Evolutionary conservation across 139 green algal species (phyloP).

Genomic region (Monoraphidium neglectum): DNA sequence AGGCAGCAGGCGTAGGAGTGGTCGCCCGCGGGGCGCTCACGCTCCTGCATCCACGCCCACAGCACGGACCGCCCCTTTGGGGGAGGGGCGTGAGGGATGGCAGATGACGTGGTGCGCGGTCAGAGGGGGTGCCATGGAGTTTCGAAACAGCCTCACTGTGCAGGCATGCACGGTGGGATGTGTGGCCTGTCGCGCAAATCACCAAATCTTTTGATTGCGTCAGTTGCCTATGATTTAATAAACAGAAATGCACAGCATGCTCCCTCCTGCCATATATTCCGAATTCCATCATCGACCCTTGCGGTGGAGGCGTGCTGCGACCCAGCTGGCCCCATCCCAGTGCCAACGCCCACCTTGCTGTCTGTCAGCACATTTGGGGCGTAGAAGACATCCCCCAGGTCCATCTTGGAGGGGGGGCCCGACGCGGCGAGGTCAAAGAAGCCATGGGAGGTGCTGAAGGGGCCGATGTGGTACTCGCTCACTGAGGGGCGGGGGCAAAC

Average conservation of each 20-base stretch:
- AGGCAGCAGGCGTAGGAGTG: conserved; percentile 79
- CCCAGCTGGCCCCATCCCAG: too few species aligned
- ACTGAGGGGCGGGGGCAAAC: not conserved
- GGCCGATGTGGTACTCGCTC: not conserved
- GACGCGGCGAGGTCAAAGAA: conserved; percentile 7
- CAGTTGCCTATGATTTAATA: not conserved
- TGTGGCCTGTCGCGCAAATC: too few species aligned
- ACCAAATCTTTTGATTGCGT: not conserved
- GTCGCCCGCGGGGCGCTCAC: conserved; percentile 37
- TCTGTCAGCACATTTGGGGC: conserved; percentile 51
- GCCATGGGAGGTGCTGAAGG: conserved; percentile 5
- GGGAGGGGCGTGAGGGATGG: not conserved
- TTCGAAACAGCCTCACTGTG: too few species aligned
- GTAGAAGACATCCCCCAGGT: conserved; percentile 61
- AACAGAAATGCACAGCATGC: not conserved
- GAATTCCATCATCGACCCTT: too few species aligned
- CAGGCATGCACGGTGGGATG: too few species aligned
- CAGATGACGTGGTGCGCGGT: too few species aligned
- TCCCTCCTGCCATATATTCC: too few species aligned
- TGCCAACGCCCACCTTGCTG: conserved; percentile 10
- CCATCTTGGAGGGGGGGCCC: conserved; percentile 40
- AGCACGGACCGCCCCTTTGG: conserved; percentile 59
- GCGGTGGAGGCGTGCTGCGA: too few species aligned
- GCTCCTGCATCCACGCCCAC: conserved; percentile 83
- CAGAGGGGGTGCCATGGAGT: too few species aligned